Conservation (phyloP, 2,329 filamentous ascomycete genomes). For the Colletotrichum chlorophyti region DNA sequence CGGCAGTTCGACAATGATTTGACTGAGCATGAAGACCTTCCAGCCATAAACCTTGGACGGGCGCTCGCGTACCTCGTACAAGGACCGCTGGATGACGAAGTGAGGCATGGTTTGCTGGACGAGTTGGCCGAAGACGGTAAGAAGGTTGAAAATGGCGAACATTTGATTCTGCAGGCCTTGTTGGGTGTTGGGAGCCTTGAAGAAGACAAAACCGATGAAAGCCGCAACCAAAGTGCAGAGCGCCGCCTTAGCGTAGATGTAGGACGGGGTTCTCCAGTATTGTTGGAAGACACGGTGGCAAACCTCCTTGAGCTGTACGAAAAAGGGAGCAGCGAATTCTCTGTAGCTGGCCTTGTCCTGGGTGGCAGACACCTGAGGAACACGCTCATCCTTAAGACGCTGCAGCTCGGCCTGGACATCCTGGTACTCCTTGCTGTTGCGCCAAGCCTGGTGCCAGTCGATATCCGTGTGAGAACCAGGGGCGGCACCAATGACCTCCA, state of each 20-base stretch:
- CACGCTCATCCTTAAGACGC: conserved; percentile 58
- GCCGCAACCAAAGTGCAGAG: conserved; percentile 71
- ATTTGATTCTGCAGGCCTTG: conserved; percentile 87
- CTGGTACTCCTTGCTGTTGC: conserved; percentile 61
- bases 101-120: conserved; percentile 85
- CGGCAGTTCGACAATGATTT: conserved; percentile 84
- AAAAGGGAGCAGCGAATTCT: conserved; percentile 83
- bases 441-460: conserved; percentile 71
- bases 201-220: conserved; percentile 86
- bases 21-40: conserved; percentile 84
- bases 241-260: conserved; percentile 83
- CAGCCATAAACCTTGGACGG: conserved; percentile 86
- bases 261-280: conserved; percentile 89
- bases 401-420: conserved; percentile 64
- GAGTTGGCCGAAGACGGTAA: conserved; percentile 82
- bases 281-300: conserved; percentile 82
- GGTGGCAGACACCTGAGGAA: conserved; percentile 36
- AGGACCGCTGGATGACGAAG: conserved; percentile 80
- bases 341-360: conserved; percentile 59
- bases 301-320: conserved; percentile 70
- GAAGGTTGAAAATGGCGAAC: conserved; percentile 84
- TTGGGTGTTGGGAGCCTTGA: conserved; percentile 71
- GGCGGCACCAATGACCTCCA: conserved; percentile 67
- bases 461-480: conserved; percentile 68
- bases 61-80: conserved; percentile 86